Base-by-base conservation (phyloP, 495 filamentous ascomycete genomes). In the Xylaria bambusicola region DNA sequence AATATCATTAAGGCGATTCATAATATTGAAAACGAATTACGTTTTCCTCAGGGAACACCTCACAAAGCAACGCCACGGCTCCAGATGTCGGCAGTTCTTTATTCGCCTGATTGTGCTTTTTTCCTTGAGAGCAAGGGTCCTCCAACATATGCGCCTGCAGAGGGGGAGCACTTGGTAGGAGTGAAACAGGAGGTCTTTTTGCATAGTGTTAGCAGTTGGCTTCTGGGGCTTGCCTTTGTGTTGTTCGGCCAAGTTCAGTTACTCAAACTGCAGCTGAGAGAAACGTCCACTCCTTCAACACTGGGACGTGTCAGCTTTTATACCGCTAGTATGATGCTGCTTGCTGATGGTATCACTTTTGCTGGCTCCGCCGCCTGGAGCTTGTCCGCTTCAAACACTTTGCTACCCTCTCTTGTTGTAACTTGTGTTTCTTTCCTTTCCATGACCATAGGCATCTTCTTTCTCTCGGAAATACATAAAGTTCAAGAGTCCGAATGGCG, bases 251-350 rank as follows among this genome's bases (percentile, higher is more conserved):
- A 98, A 67, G 80, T 96, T 18, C 77, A 83, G 52, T 75, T 97
- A 9, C 80, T 95, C 45, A 84, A 93, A 61, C 75, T 83, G 45
- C 94, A 98, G 73, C 88, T 95, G 75, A 93, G 92, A 70, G 91
- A 97, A 63, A 85, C 92, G 3, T 91, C 85, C 31, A 98, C 94
- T 5, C 93, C 94, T n/a, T 97, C 93, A 1, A 98, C 93, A 0
- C 78, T 91, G 42, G 93, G 91, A 62, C 84, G 94, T 15, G 83
- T 97, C 69, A 97, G 93, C 76, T 91, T 96, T 72, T 92, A 88
- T 71, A 93, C 91, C 0, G 84, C 92, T 58, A 83, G 83, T 50
- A 85, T 91, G 67, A 91, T 97, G 85, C 79, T 90, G n/a, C 79
- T 96, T 52, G 91, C 88, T 13, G 94, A 98, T 72, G 88, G 89